Base-by-base conservation (phyloP, 169 alveolate species). In the Babesia bigemina region DNA sequence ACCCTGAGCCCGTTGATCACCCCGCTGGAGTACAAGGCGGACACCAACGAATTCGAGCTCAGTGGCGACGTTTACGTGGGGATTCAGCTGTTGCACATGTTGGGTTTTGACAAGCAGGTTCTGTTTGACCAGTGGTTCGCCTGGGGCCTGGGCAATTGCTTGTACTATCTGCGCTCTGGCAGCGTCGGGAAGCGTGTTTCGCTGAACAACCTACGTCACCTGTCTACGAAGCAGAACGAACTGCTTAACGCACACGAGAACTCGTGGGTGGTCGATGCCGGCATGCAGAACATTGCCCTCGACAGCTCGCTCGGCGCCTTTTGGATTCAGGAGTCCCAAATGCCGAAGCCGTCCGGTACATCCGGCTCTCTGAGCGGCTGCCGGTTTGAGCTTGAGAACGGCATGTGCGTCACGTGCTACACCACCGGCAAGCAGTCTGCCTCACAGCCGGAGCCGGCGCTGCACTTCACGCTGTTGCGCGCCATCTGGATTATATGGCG, bases 221-320 rank as follows among this genome's bases (percentile, higher is more conserved):
- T 71, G 11, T 47, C 17, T 29, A 16, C n/a, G 28, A 72, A 44
- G 24, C 66, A 39, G 55, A 7, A 28, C 8, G 28, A 9, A 4
- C 24, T 65, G 10, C 22, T 13, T 39, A 45, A 49, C 29, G 81
- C 4, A n/a, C 44, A 42, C 24, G 62, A 50, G n/a, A 49, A 71
- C 19, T 47, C 47, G 14, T 71, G 81, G 81, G 59, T 71, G 24
- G 81, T 71, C 28, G 73, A 60, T n/a, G 71, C 81, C 22, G 76
- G 65, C 6, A 10, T 67, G 22, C 14, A 36, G 14, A 28, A n/a
- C 14, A n/a, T 55, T 36, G n/a, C 65, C 4, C 57, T 65, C 39
- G 29, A 66, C 36, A 12, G n/a, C 42, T 19, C 55, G 22, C 1
- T 26, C 2, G 63, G 55, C 49, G 81, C 36, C 28, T 29, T 61